A percentile compares a stretch with the other conserved stretches of the same genome.
phyloP scores from a whole-genome alignment of 2,329 filamentous ascomycete genomes.

The Emmonsia crescens region DNA sequence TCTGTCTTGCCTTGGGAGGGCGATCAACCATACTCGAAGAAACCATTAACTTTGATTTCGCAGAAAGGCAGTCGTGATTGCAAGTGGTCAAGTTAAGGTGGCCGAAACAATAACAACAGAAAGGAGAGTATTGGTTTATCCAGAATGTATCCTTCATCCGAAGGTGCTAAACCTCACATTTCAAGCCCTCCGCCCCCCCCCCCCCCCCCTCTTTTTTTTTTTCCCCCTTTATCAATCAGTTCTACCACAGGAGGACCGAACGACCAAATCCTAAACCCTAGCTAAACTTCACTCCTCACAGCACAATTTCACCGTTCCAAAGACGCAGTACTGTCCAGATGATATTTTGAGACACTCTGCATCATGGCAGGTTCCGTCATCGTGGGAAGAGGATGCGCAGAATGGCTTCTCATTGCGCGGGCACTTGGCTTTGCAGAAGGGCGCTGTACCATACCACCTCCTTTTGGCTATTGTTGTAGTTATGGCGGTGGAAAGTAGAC shows the following conservation, averaged over 20 bases:
- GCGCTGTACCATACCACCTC: not conserved
- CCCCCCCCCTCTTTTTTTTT: too few relatives aligned
- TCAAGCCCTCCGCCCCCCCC: not conserved
- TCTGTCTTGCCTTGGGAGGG: too few relatives aligned
- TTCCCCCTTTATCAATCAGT: too few relatives aligned
- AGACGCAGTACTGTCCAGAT: not conserved
- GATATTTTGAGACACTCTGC: not conserved
- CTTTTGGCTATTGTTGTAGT: not conserved
- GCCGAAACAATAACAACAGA: too few relatives aligned
- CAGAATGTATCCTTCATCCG: not conserved
- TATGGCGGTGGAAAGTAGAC: not conserved
- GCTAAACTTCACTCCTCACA: not conserved
- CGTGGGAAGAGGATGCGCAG: not conserved
- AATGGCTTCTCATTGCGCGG: not conserved
- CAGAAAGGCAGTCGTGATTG: too few relatives aligned
- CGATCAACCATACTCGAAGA: too few relatives aligned
- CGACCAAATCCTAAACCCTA: not conserved
- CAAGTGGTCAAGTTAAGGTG: too few relatives aligned
- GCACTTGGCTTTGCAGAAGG: not conserved
- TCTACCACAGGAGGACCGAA: not conserved
- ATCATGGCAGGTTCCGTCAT: not conserved
- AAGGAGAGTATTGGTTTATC: too few relatives aligned
- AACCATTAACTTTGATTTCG: too few relatives aligned
- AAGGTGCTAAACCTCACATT: not conserved
- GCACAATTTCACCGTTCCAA: not conserved